phyloP scores from a whole-genome alignment of 768 basidiomycete species.

The Mrakia frigida region DNA sequence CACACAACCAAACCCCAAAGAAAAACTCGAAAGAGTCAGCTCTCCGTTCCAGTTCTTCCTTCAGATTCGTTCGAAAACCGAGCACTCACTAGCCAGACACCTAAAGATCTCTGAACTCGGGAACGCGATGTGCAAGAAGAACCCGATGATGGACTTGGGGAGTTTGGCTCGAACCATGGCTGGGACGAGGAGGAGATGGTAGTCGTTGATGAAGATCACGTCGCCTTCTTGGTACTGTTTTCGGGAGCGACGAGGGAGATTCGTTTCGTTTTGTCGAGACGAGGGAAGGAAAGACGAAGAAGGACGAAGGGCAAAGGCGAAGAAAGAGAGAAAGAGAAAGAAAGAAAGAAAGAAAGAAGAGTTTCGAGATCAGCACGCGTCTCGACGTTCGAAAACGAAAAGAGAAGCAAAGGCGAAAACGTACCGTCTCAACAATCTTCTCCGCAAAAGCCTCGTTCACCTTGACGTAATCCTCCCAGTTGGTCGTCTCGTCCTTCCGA shows the following conservation, averaged over 20 bases:
- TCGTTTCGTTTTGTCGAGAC: too few relatives aligned
- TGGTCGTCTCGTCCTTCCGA: slow-evolving; percentile 57
- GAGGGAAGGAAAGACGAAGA: background rate
- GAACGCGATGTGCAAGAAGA: slow-evolving; percentile 33
- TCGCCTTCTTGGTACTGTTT: slow-evolving; percentile 31
- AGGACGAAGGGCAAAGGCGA: background rate
- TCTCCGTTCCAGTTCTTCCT: too few relatives aligned
- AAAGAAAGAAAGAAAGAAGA: too few relatives aligned
- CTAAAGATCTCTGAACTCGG: slow-evolving; percentile 31
- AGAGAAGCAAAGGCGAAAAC: too few relatives aligned
- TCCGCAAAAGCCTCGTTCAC: slow-evolving; percentile 33
- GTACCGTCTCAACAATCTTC: slow-evolving; percentile 28
- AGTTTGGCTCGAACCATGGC: slow-evolving; percentile 48
- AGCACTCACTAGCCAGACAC: slow-evolving; percentile 18
- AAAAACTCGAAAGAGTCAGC: too few relatives aligned
- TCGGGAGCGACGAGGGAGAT: background rate
- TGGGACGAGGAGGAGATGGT: slow-evolving; percentile 33
- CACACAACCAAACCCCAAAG: too few relatives aligned
- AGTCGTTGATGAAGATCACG: slow-evolving; percentile 32
- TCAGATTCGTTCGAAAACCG: too few relatives aligned
- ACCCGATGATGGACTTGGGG: slow-evolving; percentile 32
- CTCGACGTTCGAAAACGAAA: too few relatives aligned
- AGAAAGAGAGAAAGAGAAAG: too few relatives aligned
- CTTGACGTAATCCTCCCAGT: slow-evolving; percentile 40
- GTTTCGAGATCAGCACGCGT: background rate